Evolutionary conservation across 1,284 basidiomycete genomes (phyloP).

Genomic region (Ustilago lituana): DNA sequence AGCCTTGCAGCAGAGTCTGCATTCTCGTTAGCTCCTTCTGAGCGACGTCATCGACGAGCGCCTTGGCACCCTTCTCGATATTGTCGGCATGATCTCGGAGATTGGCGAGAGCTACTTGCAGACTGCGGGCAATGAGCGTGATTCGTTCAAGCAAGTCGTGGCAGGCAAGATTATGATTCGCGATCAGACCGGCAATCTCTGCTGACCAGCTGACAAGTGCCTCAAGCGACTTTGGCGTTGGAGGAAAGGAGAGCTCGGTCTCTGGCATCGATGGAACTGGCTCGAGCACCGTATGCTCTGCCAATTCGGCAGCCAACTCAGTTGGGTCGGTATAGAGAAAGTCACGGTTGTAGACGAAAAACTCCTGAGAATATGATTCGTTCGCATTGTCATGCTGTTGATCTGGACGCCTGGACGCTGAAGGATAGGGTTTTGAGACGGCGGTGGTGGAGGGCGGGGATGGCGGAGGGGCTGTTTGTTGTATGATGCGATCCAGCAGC

Average conservation of each 20-base stretch:
- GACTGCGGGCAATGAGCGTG: slow-evolving; percentile 52
- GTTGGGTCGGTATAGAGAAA: slow-evolving; percentile 61
- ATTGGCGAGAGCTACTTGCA: slow-evolving; percentile 58
- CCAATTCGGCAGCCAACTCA: slow-evolving; percentile 52
- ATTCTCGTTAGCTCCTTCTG: slow-evolving; percentile 56
- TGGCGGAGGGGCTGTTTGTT: slow-evolving; percentile 13
- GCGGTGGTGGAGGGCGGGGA: slow-evolving; percentile 18
- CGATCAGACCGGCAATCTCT: slow-evolving; percentile 17
- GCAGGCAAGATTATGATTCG: slow-evolving; percentile 12
- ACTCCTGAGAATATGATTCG: slow-evolving; percentile 34
- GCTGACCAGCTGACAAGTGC: slow-evolving; percentile 52
- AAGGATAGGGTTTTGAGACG: slow-evolving; percentile 4
- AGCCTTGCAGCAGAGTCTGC: slow-evolving; percentile 56
- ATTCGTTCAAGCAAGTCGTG: slow-evolving; percentile 42
- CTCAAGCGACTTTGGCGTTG: slow-evolving; percentile 54
- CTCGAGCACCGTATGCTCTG: slow-evolving; percentile 38
- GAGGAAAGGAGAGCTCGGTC: slow-evolving; percentile 45
- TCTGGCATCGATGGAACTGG: slow-evolving; percentile 19
- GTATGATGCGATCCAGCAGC: slow-evolving; percentile 47
- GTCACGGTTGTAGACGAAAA: slow-evolving; percentile 65
- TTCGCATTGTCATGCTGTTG: not conserved
- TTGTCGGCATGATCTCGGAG: slow-evolving; percentile 57
- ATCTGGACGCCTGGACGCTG: slow-evolving; percentile 11
- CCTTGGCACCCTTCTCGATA: slow-evolving; percentile 49
- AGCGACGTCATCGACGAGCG: slow-evolving; percentile 45